Conservation (phyloP, 176 grass and related monocot genomes). For the Oryza nivara region DNA sequence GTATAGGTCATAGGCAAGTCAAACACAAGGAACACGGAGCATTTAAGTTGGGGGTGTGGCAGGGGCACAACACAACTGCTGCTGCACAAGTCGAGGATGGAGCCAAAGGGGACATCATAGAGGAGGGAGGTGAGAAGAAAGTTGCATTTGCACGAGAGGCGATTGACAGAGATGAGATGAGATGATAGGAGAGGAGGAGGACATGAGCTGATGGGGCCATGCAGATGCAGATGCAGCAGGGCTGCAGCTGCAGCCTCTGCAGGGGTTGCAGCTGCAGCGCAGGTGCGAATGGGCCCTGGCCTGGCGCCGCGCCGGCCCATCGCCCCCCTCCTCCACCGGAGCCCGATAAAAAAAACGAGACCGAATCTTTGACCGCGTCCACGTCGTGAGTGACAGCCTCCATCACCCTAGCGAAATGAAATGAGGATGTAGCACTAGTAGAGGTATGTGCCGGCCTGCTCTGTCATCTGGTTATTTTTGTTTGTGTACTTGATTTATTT, state of each 20-base stretch:
- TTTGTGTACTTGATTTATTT: too few species aligned
- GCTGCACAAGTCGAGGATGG: not conserved
- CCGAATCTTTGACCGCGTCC: conserved; percentile 62
- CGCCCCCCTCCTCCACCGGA: not conserved
- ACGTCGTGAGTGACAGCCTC: not conserved
- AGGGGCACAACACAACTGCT: not conserved
- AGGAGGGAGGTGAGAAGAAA: not conserved
- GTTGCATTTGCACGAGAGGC: not conserved
- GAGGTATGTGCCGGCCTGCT: too few species aligned
- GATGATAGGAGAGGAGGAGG: conserved; percentile 19
- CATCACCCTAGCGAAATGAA: not conserved
- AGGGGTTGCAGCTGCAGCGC: not conserved
- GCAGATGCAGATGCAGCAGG: conserved; percentile 4
- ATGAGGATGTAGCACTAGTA: too few species aligned
- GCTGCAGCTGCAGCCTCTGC: not conserved
- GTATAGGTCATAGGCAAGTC: not conserved
- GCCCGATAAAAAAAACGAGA: conserved; percentile 30
- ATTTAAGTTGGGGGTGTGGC: not conserved
- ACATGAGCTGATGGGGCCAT: conserved; percentile 46
- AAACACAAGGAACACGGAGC: not conserved
- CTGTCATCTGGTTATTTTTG: too few species aligned
- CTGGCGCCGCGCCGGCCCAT: not conserved
- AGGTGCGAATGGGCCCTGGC: not conserved
- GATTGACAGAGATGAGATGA: not conserved
- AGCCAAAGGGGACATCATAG: not conserved